A percentile compares a stretch with the other conserved stretches of the same genome.
phyloP scores from a whole-genome alignment of 192 early-diverging fungal species.

The Coemansia sp. region DNA sequence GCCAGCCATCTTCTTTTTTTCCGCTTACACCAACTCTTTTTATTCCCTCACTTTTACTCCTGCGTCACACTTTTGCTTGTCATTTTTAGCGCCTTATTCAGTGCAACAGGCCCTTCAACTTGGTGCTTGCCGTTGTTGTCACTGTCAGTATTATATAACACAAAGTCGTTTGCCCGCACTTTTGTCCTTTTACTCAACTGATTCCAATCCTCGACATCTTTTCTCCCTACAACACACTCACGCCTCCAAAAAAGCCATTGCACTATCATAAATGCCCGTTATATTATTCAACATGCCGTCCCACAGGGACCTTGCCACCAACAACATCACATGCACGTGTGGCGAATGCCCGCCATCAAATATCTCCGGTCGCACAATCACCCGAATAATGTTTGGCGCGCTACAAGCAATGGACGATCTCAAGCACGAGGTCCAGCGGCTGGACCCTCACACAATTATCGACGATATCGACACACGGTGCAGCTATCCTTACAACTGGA shows the following conservation, averaged over 20 bases:
- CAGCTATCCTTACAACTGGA: conserved; percentile 46
- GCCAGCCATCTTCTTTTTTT: neutral
- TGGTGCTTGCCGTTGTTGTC: too few relatives aligned
- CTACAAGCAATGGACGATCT: conserved; percentile 47
- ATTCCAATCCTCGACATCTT: too few relatives aligned
- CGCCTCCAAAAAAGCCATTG: neutral
- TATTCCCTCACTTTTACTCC: neutral
- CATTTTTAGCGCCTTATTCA: neutral
- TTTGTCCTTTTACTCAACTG: too few relatives aligned
- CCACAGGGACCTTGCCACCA: neutral
- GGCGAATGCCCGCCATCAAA: conserved; percentile 27
- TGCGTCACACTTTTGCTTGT: neutral
- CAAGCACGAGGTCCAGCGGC: conserved; percentile 16
- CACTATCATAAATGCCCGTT: conserved; percentile 5
- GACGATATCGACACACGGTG: conserved; percentile 21
- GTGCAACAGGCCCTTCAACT: too few relatives aligned
- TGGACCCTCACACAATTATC: conserved; percentile 11
- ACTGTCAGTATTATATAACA: too few relatives aligned
- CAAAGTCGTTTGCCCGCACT: too few relatives aligned
- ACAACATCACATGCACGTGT: conserved; percentile 23
- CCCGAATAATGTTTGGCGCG: conserved; percentile 38
- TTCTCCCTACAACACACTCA: neutral
- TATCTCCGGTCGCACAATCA: conserved; percentile 22
- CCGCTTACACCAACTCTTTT: neutral
- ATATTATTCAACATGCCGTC: conserved; percentile 1